Evolutionary conservation across 2,329 filamentous ascomycete genomes (phyloP).

Genomic region (Colletotrichum agaves): DNA sequence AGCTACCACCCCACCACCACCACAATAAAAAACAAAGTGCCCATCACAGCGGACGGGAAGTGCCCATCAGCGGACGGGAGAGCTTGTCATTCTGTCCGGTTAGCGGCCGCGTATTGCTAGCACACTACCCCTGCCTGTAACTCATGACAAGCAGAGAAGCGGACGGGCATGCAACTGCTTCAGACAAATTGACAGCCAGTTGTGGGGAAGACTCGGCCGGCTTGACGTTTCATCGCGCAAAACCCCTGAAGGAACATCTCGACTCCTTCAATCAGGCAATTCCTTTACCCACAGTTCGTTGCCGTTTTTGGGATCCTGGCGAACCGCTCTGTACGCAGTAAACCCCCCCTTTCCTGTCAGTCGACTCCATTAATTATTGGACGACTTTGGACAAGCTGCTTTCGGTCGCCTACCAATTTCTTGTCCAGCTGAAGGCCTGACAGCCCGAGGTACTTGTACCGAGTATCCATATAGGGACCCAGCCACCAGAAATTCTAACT

Average conservation of each 20-base stretch:
- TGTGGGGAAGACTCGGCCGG: background rate
- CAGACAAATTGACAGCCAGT: conserved; percentile 14
- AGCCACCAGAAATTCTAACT: too few species aligned
- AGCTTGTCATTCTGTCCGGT: background rate
- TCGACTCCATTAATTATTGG: background rate
- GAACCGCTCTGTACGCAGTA: background rate
- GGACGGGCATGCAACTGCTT: conserved; percentile 18
- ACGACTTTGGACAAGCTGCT: too few species aligned
- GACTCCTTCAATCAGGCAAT: conserved; percentile 26
- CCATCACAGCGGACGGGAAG: too few species aligned
- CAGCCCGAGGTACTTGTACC: too few species aligned
- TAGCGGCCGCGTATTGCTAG: background rate
- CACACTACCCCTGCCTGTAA: background rate
- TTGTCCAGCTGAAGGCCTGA: background rate
- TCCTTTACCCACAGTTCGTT: conserved; percentile 16
- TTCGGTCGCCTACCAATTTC: too few species aligned
- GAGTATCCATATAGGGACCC: too few species aligned
- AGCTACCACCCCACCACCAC: too few species aligned
- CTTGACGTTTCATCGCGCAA: conserved; percentile 34
- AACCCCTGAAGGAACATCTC: conserved; percentile 14
- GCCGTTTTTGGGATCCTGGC: conserved; percentile 12
- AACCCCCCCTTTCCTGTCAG: background rate
- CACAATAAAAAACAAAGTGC: background rate
- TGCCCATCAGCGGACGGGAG: conserved; percentile 17
- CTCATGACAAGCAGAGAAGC: conserved; percentile 16